Evolutionary conservation across 805 yeast genomes (phyloP).

Genomic region (Saturnispora halmiae): DNA sequence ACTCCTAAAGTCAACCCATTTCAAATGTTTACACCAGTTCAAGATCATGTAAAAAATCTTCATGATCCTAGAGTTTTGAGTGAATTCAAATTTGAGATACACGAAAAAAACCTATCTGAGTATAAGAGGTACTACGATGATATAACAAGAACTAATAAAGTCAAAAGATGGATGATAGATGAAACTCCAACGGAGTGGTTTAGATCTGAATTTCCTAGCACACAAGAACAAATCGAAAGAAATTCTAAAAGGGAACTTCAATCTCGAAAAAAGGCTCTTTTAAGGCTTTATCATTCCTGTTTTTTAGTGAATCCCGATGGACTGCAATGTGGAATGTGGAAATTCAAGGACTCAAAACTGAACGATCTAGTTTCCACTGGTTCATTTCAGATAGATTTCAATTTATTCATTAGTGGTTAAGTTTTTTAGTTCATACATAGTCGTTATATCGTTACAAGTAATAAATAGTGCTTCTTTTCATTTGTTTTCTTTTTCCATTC

Average conservation of each 20-base stretch:
- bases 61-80: conserved; percentile 20
- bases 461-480: neutral
- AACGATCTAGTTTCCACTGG: conserved; percentile 29
- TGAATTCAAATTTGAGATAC: conserved; percentile 23
- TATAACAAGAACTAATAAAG: conserved; percentile 19
- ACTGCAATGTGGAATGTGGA: conserved; percentile 32
- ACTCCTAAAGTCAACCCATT: neutral
- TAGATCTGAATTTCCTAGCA: conserved; percentile 48
- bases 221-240: conserved; percentile 40
- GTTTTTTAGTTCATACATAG: neutral
- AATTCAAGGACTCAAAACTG: conserved; percentile 36
- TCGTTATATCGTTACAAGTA: neutral
- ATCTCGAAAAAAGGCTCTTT: conserved; percentile 32
- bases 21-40: conserved; percentile 18
- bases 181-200: conserved; percentile 50
- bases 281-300: conserved; percentile 37
- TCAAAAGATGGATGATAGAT: conserved; percentile 25
- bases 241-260: conserved; percentile 22
- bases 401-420: neutral
- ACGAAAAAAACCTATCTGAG: conserved; percentile 15
- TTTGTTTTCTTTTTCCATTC: conserved; percentile 7
- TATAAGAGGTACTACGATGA: conserved; percentile 11
- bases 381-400: conserved; percentile 12
- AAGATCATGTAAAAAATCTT: conserved; percentile 20
- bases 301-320: conserved; percentile 19